Evolutionary conservation across 768 basidiomycete genomes (phyloP), one percentile per base, ranked within the genome.

Genomic region (Amanita rimosa): DNA sequence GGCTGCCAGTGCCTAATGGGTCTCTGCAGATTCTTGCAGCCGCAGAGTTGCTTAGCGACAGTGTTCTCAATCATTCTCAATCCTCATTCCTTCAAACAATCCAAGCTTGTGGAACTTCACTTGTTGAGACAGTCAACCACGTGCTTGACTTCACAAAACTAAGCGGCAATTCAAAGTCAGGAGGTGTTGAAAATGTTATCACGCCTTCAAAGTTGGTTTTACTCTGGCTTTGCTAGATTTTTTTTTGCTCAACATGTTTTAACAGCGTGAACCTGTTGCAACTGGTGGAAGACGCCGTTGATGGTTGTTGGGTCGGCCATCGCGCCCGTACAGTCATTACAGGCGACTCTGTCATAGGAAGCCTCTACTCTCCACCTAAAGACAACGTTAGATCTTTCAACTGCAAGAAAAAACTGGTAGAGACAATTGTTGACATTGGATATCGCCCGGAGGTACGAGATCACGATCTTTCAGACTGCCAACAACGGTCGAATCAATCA

Each of bases 101-200:
- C 1, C 87, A 93, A 62, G 92, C 90, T 5, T 96, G 93, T 59
- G 93, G 92, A 11, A 94, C 85, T n/a, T 91, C 90, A 1, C 74
- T 97, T 1, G 89, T 94, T 36, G 94, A 97, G 68, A 95, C 93
- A 0, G 92, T 97, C 43, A 96, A 96, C 59, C 94, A 97, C 56
- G 94, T 97, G 4, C 70, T 97, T 22, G 94, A 97, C 62, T 97
- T 94, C 59, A 95, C 92, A 26, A 97, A 97, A 60, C 73, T 95
- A 19, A 92, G 88, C 52, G 92, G 91, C 17, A 88, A 85, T 57
- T 72, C 80, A 40, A 88, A 87, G 60, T 73, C 79, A 2, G 87
- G 85, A 22, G 83, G 84, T 35, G 77, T 83, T 6, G 81, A 88
- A 60, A 85, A 84, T 53, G 78, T 81, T 37, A 88, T 91, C 52